phyloP scores from a whole-genome alignment of 768 basidiomycete species.

The Mycena kentingensis region DNA sequence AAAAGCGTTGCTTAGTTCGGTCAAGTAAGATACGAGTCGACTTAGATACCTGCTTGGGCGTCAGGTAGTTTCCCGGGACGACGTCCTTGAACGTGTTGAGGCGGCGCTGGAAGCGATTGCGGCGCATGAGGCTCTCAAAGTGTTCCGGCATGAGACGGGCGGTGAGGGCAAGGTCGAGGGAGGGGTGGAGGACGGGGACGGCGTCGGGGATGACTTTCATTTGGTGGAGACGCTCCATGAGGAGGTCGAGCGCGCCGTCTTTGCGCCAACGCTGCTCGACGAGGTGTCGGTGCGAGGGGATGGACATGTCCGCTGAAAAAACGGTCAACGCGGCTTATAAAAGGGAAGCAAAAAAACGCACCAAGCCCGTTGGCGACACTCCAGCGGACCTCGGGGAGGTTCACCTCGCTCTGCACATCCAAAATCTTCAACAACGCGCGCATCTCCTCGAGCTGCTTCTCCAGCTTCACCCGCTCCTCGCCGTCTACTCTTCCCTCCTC shows the following conservation, averaged over 20 bases:
- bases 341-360: conserved; percentile 38
- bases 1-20: neutral
- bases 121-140: conserved; percentile 30
- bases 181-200: conserved; percentile 68
- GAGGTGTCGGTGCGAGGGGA: conserved; percentile 74
- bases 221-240: conserved; percentile 93
- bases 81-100: conserved; percentile 46
- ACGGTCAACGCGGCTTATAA: neutral
- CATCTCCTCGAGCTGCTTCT: conserved; percentile 43
- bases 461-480: conserved; percentile 33
- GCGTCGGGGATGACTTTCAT: conserved; percentile 92
- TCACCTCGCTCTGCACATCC: conserved; percentile 79
- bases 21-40: neutral
- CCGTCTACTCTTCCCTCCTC: conserved; percentile 32
- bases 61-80: conserved; percentile 70
- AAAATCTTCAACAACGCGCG: conserved; percentile 57
- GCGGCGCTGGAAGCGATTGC: conserved; percentile 20
- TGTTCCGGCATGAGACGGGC: conserved; percentile 38
- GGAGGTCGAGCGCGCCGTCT: conserved; percentile 78
- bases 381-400: conserved; percentile 84
- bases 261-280: conserved; percentile 84
- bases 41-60: conserved; percentile 68
- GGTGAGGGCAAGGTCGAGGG: conserved; percentile 71
- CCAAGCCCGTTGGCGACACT: conserved; percentile 77
- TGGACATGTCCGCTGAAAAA: conserved; percentile 62